A percentile compares a stretch with the other conserved stretches of the same genome.
Conservation (phyloP, 441 rosid genomes). For the Macaranga tanarius region DNA sequence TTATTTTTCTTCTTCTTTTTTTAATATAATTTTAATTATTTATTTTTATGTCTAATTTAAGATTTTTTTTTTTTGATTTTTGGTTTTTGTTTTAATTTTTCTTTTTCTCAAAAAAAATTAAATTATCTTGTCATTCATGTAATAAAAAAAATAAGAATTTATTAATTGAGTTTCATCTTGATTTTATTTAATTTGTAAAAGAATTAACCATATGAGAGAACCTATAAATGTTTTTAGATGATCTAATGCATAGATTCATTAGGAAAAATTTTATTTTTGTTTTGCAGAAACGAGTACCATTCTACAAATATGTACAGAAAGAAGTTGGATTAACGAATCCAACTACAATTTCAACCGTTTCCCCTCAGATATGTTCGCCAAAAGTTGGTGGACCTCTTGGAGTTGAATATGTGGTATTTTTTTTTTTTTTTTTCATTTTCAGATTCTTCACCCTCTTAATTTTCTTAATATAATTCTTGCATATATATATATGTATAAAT, state of each 20-base stretch:
- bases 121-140: not conserved
- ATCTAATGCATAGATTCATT: not conserved
- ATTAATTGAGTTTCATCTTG: no score
- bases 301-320: not conserved
- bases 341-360: not conserved
- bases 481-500: no score
- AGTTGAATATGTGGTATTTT: not conserved
- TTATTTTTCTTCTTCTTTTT: no score
- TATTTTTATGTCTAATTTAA: not conserved
- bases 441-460: no score
- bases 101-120: no score
- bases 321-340: not conserved
- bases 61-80: no score
- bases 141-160: no score
- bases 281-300: not conserved
- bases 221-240: not conserved
- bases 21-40: not conserved
- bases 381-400: not conserved
- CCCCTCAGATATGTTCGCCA: not conserved
- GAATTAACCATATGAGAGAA: not conserved
- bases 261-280: not conserved
- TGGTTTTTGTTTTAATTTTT: no score
- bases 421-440: not conserved
- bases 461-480: no score
- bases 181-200: not conserved